These are phyloP conservation scores for Pholiota molesta DNA, from an alignment of 768 basidiomycete species.

Conservation along the genomic window DNA sequence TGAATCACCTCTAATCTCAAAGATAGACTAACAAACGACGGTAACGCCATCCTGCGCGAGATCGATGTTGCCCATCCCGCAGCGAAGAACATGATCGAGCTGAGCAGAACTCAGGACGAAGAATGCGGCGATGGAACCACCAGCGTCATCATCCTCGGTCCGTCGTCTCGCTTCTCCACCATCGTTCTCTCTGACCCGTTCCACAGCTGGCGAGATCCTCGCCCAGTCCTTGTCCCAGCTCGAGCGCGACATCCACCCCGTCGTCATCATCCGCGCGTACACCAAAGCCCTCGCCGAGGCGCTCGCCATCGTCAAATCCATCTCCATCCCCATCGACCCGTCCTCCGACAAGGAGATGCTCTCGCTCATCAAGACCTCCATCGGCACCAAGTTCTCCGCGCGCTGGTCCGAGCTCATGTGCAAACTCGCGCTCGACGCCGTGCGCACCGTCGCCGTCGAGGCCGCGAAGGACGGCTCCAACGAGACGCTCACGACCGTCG, in stretches of 20 bases:
- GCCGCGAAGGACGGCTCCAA: conserved; percentile 30
- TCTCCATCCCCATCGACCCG: conserved; percentile 90
- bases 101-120: conserved; percentile 96
- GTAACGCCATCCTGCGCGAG: conserved; percentile 97
- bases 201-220: conserved; percentile 88
- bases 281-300: conserved; percentile 95
- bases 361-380: conserved; percentile 95
- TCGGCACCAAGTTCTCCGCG: conserved; percentile 96
- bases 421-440: conserved; percentile 88
- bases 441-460: conserved; percentile 65
- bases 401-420: conserved; percentile 99
- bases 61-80: conserved; percentile 99
- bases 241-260: conserved; percentile 97
- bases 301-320: conserved; percentile 82
- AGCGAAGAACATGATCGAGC: conserved; percentile 99
- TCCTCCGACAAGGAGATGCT: conserved; percentile 90
- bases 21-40: conserved; percentile 90
- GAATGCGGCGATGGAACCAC: conserved; percentile 99
- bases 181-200: not conserved
- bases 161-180: conserved; percentile 21
- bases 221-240: conserved; percentile 92
- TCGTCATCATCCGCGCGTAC: conserved; percentile 98
- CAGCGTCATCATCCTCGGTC: conserved; percentile 96
- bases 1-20: not conserved
- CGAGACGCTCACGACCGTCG: conserved; percentile 82